Percentiles rank a stretch among this genome's conserved stretches.
These are phyloP conservation scores for Aspergillus mulundensis DNA, from an alignment of 495 filamentous ascomycete species.

Conservation along the genomic window DNA sequence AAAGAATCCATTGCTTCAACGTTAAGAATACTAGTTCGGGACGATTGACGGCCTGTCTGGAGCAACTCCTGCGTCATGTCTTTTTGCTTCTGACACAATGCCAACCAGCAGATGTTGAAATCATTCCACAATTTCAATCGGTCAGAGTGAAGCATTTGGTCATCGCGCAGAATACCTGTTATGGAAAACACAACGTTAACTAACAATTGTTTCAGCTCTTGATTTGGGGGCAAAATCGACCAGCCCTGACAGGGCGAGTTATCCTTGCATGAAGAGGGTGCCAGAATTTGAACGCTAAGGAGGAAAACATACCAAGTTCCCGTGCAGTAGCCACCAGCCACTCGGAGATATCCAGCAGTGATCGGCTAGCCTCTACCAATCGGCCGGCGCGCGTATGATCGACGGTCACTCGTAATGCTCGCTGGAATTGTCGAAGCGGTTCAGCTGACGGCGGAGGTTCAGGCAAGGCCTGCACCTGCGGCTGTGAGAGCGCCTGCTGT, in stretches of 20 bases:
- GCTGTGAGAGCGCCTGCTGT: slow-evolving; percentile 38
- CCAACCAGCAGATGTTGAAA: slow-evolving; percentile 93
- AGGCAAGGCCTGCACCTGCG: slow-evolving; percentile 33
- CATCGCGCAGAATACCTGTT: slow-evolving; percentile 68
- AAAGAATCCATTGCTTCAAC: slow-evolving; percentile 69
- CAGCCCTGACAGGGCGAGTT: not conserved
- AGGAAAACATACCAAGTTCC: slow-evolving; percentile 68
- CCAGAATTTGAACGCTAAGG: slow-evolving; percentile 13
- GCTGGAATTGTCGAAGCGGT: slow-evolving; percentile 72
- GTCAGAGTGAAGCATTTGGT: slow-evolving; percentile 63
- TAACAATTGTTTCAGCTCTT: not conserved
- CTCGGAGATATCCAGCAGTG: slow-evolving; percentile 72
- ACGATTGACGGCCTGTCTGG: slow-evolving; percentile 54
- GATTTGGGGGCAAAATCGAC: not conserved
- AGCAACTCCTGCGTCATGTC: slow-evolving; percentile 62
- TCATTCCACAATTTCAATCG: slow-evolving; percentile 85
- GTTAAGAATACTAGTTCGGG: slow-evolving; percentile 61
- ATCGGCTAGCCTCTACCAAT: slow-evolving; percentile 67
- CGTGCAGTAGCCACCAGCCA: slow-evolving; percentile 81
- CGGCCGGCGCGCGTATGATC: slow-evolving; percentile 68
- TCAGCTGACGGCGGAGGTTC: slow-evolving; percentile 48
- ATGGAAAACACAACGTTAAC: slow-evolving; percentile 28
- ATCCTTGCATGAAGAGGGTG: slow-evolving; percentile 1
- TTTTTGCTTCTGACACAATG: slow-evolving; percentile 80
- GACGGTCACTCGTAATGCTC: slow-evolving; percentile 67